Evolutionary conservation across 2,329 filamentous ascomycete genomes (phyloP).

Genomic region (Colletotrichum camelliae): DNA sequence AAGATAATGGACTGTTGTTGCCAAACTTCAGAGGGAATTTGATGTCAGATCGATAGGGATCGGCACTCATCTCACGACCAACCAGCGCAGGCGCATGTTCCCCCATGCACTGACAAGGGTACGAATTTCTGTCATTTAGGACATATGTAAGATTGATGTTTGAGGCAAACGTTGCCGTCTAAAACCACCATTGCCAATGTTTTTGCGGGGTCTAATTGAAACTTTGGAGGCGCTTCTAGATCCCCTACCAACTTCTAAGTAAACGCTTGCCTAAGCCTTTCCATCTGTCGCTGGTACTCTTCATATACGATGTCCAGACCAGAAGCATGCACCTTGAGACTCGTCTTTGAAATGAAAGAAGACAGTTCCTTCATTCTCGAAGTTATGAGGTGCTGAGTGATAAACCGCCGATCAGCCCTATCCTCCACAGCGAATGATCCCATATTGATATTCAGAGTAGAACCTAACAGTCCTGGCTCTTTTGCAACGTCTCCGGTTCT

Average conservation of each 20-base stretch:
- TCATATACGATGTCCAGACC: background rate
- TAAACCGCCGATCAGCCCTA: background rate
- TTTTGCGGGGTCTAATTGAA: background rate
- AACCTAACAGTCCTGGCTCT: background rate
- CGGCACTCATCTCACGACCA: background rate
- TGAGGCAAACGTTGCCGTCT: rapidly evolving
- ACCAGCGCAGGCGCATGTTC: background rate
- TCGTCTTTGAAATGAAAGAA: background rate
- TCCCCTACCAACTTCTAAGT: background rate
- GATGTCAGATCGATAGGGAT: background rate
- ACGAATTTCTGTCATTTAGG: rapidly evolving
- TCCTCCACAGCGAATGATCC: background rate
- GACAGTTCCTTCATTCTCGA: background rate
- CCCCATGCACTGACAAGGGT: background rate
- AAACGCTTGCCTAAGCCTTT: background rate
- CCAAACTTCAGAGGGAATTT: background rate
- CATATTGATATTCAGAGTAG: background rate
- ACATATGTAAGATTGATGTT: background rate
- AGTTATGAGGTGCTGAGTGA: background rate
- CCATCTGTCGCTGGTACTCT: background rate
- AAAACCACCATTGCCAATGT: background rate
- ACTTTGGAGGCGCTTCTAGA: background rate
- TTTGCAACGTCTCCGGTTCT: background rate
- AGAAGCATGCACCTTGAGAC: background rate
- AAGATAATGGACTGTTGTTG: background rate